Evolutionary conservation across 331 rosid species (phyloP).

Genomic region (Cydonia oblonga): DNA sequence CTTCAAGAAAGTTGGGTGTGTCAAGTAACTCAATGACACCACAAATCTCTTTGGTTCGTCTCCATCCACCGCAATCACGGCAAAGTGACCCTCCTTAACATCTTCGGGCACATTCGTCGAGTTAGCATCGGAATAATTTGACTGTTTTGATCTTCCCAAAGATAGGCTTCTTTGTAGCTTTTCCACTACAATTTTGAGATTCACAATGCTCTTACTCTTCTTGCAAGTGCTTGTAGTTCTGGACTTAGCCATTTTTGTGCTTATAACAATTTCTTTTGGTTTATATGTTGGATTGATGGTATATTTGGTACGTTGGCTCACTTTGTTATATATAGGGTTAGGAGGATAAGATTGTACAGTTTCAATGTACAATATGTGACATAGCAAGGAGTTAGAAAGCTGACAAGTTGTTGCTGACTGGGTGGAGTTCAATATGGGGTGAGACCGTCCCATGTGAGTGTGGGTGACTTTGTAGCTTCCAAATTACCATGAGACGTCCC

Average conservation of each 20-base stretch:
- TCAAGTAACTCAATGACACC: constrained; percentile 51
- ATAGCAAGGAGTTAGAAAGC: neutral
- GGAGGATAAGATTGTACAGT: constrained; percentile 22
- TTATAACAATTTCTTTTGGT: neutral
- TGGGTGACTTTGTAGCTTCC: constrained; percentile 22
- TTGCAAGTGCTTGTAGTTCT: constrained; percentile 11
- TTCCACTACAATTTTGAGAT: constrained; percentile 43
- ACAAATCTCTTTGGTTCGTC: constrained; percentile 52
- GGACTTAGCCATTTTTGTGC: constrained; percentile 30
- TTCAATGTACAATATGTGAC: neutral
- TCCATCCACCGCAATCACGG: constrained; percentile 50
- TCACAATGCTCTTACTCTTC: constrained; percentile 39
- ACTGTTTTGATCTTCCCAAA: constrained; percentile 23
- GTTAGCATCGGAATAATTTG: neutral
- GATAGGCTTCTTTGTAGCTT: constrained; percentile 54
- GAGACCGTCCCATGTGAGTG: constrained; percentile 50
- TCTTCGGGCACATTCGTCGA: constrained; percentile 52
- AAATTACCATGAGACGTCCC: constrained; percentile 30
- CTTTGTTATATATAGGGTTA: neutral
- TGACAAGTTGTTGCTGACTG: neutral
- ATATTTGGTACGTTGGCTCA: neutral
- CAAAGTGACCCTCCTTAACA: constrained; percentile 79
- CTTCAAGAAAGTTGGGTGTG: constrained; percentile 43
- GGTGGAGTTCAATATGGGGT: neutral
- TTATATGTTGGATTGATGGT: neutral